Conservation (phyloP, 768 basidiomycete genomes). For the Mycena rosella region DNA sequence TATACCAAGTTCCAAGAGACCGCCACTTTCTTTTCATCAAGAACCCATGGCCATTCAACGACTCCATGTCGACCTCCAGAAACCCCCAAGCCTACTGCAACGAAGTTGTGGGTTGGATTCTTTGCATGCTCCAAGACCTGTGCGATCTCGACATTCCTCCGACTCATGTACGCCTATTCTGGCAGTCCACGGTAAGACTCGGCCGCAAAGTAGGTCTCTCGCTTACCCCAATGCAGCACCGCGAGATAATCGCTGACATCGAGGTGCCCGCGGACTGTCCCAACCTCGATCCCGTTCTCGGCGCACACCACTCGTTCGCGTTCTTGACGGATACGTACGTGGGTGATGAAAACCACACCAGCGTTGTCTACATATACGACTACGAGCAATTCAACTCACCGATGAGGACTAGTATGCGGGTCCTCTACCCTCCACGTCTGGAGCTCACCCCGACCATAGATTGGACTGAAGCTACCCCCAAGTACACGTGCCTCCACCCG, state of each 20-base stretch:
- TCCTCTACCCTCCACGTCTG: too few species aligned
- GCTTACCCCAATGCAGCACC: conserved; percentile 4
- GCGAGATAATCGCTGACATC: conserved; percentile 16
- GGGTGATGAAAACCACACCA: not conserved
- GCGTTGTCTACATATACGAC: conserved; percentile 15
- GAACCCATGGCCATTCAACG: conserved; percentile 14
- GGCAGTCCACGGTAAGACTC: conserved; percentile 14
- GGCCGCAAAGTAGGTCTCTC: not conserved
- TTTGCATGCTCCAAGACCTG: conserved; percentile 18
- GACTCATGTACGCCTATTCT: not conserved
- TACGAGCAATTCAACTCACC: conserved; percentile 13
- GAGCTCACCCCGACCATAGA: conserved; percentile 1
- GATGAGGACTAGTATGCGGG: not conserved
- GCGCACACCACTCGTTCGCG: conserved; percentile 17
- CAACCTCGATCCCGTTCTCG: not conserved
- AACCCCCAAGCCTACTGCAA: not conserved
- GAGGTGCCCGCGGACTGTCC: not conserved
- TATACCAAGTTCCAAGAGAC: too few species aligned
- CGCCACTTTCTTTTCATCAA: conserved; percentile 10
- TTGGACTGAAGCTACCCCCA: not conserved
- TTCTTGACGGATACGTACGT: not conserved
- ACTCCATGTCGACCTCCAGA: not conserved
- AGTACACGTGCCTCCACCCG: not conserved
- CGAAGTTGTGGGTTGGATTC: conserved; percentile 9
- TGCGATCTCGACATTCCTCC: not conserved